Evolutionary conservation across 768 basidiomycete genomes (phyloP), one percentile per base, ranked within the genome.

Genomic region (Leucocoprinus leucothites): DNA sequence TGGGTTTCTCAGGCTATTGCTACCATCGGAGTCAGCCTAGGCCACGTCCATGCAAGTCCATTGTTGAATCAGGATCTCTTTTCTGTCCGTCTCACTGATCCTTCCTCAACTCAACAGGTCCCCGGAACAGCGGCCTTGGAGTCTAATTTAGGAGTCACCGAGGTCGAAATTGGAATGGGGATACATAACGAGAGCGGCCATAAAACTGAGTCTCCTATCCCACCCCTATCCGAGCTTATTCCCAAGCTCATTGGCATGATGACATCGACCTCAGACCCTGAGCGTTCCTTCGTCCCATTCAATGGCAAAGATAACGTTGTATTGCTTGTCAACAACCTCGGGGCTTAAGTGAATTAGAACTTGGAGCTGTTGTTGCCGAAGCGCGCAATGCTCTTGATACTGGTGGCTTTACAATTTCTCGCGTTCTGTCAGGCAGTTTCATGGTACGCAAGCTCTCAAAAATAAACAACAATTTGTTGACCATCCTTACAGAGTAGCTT

Each of bases 111-210:
- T 11, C 48, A n/a, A n/a, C 31, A 91, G 88, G 86, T 93, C 40
- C 91, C 91, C 8, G 88, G 93, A 28, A 93, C 91, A 4, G 83
- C 84, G 0, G 65, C 79, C 1, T 65, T 75, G 2, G 68, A 81
- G 34, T 78, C 81, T 11, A 77, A 82, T 64, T 75, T 94, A 21
- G 74, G 74, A 3, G 63, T 69, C 11, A 71, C 79, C 19, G 89
- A 93, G 67, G 82, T 94, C 51, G 94, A 96, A 70, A 87, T 96
- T 56, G 94, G 94, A 16, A 83, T 91, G 76, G 90, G 94, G 11
- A 89, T 96, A 54, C 94, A 96, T 72, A 96, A 96, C 63, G 94
- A 96, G 71, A 82, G 85, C 45, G 94, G 89, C 7, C 78, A 84
- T 58, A 72, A 75, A 40, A 84, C 84, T 25, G 60, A 88, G 34